Base-by-base conservation (phyloP, 2,329 filamentous ascomycete genomes). In the Dendrostoma leiphaemia region DNA sequence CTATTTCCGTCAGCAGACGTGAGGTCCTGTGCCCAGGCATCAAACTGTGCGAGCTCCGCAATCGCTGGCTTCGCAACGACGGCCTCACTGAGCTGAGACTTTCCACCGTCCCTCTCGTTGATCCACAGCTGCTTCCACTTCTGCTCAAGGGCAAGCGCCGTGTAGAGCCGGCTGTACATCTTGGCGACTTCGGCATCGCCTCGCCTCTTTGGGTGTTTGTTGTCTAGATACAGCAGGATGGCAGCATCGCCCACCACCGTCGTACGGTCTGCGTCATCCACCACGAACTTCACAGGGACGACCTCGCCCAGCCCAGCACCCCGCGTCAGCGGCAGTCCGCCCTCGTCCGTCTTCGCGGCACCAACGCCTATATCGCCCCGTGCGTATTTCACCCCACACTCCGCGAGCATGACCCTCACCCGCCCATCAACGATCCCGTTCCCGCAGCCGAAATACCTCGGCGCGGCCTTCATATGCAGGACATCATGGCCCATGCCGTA, bases 401-500 rank as follows among this genome's bases (percentile, higher is more conserved):
- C 77, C 0, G 74, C 71, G 28, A 84, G 65, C 69, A 81, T 77
- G 10, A 84, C 59, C 57, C 71, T 69, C 2, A 85, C 69, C 2
- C 78, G 71, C 65, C 73, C 65, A 51, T 85, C 81, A 6, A 73
- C 69, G 3, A 81, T 62, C 0, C 61, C 28, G 53, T 84, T 80
- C 0, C 67, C 63, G 2, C 77, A 78, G 3, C 73, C 61, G 62
- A 81, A 84, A 45, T 85, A 69, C 15, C 81, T 69, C 24, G 80
- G 74, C 23, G 78, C 71, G 31, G 65, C 69, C 55, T 72, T 76
- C 63, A 86, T 80, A 64, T 94, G 86, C 54, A 94, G 71, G 6
- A 96, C 90, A 64, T 99, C 89, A 60, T 91, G 96, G 0, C 94
- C 94, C 0, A 65, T 62, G 0, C 91, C 92, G 64, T 99, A 99